phyloP scores from a whole-genome alignment of 2,329 filamentous ascomycete genomes.

The Dactylellina drechsleri region DNA sequence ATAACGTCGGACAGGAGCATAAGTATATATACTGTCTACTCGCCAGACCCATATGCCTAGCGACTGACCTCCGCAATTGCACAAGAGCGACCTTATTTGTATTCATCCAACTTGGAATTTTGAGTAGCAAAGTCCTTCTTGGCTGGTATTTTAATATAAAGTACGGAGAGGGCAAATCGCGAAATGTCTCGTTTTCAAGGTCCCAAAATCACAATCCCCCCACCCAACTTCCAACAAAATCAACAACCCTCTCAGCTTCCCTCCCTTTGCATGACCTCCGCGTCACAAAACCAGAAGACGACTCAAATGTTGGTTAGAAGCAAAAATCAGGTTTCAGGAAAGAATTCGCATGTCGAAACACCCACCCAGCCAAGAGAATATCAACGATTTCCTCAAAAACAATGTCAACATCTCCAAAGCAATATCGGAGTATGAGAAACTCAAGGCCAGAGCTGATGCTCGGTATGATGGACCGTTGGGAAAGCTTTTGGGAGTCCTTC shows the following conservation, averaged over 20 bases:
- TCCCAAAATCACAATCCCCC: too few species aligned
- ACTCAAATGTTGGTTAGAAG: constrained; percentile 34
- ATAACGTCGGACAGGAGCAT: too few species aligned
- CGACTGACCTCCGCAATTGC: too few species aligned
- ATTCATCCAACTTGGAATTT: too few species aligned
- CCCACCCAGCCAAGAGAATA: constrained; percentile 22
- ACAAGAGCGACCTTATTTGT: too few species aligned
- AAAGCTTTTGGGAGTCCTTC: constrained; percentile 20
- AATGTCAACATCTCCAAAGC: constrained; percentile 29
- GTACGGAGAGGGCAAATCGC: too few species aligned
- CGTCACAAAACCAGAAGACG: constrained; percentile 1
- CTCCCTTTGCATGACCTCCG: background rate
- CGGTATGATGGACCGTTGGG: constrained; percentile 30
- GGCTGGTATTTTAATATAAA: too few species aligned
- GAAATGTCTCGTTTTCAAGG: background rate
- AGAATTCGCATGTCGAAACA: constrained; percentile 13
- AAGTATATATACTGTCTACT: too few species aligned
- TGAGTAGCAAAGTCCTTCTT: too few species aligned
- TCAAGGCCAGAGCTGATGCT: constrained; percentile 24
- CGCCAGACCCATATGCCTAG: too few species aligned
- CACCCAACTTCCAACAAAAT: background rate
- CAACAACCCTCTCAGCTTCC: background rate
- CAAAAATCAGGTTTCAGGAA: constrained; percentile 24
- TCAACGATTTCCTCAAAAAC: constrained; percentile 28
- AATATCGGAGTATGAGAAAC: constrained; percentile 25